Evolutionary conservation across 129 eudicot genomes (phyloP).

Genomic region (Artemisia argyi): DNA sequence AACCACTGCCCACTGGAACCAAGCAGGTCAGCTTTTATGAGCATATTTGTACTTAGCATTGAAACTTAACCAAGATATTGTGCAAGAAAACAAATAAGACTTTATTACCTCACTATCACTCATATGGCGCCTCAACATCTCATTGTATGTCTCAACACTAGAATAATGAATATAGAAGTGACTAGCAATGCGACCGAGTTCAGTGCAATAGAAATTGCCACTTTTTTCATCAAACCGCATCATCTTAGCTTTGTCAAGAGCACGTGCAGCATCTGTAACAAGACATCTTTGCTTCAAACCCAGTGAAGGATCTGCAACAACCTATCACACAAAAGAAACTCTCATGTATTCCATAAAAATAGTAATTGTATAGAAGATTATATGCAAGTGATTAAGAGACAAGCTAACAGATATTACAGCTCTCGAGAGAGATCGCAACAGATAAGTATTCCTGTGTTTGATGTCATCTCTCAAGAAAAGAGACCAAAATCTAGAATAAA

Average conservation of each 20-base stretch:
- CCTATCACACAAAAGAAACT: constrained; percentile 46
- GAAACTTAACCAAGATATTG: neutral
- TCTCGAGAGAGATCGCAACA: neutral
- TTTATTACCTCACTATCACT: constrained; percentile 85
- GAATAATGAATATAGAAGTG: constrained; percentile 97
- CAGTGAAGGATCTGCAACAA: constrained; percentile 91
- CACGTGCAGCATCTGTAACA: constrained; percentile 94
- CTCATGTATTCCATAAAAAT: constrained; percentile 5
- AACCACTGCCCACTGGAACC: too few relatives aligned
- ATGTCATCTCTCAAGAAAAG: neutral
- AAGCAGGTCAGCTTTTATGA: too few relatives aligned
- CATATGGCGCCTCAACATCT: constrained; percentile 93
- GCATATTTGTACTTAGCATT: too few relatives aligned
- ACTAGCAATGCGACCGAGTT: constrained; percentile 99
- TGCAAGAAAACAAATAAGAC: constrained; percentile 14
- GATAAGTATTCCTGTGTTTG: neutral
- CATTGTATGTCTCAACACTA: constrained; percentile 98
- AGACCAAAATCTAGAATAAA: neutral
- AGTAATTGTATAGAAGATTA: neutral
- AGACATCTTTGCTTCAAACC: constrained; percentile 90
- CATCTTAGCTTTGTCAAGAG: constrained; percentile 99
- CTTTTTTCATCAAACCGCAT: constrained; percentile 99
- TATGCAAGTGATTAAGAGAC: neutral
- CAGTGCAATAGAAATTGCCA: constrained; percentile 95
- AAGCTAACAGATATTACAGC: constrained; percentile 2